Conservation (phyloP, 345 rosid genomes). For the Populus ilicifolia region DNA sequence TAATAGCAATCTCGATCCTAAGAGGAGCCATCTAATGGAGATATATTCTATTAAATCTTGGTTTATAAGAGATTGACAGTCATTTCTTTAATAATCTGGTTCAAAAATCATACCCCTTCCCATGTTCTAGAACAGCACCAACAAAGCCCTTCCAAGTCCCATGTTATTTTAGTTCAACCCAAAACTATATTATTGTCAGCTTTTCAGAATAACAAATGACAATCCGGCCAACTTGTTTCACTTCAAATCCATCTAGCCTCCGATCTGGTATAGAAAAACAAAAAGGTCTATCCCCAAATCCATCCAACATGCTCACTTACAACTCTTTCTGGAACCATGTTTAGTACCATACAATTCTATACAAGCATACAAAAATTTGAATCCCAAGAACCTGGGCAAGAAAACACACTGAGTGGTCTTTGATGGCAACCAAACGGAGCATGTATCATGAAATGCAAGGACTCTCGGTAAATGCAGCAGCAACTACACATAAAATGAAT, state of each 20-base stretch:
- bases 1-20: background rate
- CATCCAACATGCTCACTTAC: background rate
- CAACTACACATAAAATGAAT: background rate
- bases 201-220: background rate
- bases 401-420: background rate
- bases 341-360: background rate
- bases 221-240: background rate
- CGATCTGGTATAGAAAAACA: background rate
- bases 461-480: background rate
- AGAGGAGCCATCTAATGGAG: background rate
- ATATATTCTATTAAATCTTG: background rate
- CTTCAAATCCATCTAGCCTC: background rate
- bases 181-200: background rate
- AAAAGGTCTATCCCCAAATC: background rate
- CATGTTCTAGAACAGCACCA: background rate
- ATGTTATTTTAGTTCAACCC: background rate
- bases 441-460: background rate
- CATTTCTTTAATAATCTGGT: background rate
- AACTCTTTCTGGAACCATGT: background rate
- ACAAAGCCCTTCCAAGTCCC: background rate
- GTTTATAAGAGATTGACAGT: background rate
- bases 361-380: background rate
- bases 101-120: background rate
- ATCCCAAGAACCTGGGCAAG: too few species aligned
- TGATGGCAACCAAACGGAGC: background rate